phyloP scores from a whole-genome alignment of 1,284 basidiomycete species.

The Ceratobasidium sp. region DNA sequence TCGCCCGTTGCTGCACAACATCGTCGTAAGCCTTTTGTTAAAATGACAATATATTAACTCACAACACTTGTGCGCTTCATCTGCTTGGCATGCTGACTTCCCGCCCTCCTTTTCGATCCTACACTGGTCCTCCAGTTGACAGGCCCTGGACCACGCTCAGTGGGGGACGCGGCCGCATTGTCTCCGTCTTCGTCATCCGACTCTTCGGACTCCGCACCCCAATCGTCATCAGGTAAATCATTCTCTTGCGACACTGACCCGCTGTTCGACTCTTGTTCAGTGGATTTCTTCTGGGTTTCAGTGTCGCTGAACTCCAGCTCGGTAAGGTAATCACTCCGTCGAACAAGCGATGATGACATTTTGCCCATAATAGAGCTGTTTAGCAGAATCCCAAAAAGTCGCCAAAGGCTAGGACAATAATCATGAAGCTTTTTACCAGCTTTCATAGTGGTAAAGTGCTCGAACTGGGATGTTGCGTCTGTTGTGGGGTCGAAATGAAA shows the following conservation, averaged over 20 bases:
- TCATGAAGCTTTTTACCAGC: not conserved
- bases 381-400: not conserved
- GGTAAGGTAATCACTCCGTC: not conserved
- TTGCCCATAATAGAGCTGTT: not conserved
- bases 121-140: not conserved
- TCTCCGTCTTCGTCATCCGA: not conserved
- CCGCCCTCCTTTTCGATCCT: not conserved
- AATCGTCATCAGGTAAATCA: slow-evolving; percentile 8
- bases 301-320: not conserved
- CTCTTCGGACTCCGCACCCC: not conserved
- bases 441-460: not conserved
- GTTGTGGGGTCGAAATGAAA: not conserved
- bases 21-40: too few relatives aligned
- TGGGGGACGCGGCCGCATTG: not conserved
- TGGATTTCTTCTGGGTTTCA: not conserved
- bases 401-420: not conserved
- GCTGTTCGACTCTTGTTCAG: not conserved
- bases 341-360: not conserved
- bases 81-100: not conserved
- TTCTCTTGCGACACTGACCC: too few relatives aligned
- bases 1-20: not conserved
- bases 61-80: not conserved
- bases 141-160: too few relatives aligned
- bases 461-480: not conserved
- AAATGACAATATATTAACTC: too few relatives aligned